Evolutionary conservation across 1,139 yeast genomes (phyloP).

Genomic region (Suhomyces taliae): DNA sequence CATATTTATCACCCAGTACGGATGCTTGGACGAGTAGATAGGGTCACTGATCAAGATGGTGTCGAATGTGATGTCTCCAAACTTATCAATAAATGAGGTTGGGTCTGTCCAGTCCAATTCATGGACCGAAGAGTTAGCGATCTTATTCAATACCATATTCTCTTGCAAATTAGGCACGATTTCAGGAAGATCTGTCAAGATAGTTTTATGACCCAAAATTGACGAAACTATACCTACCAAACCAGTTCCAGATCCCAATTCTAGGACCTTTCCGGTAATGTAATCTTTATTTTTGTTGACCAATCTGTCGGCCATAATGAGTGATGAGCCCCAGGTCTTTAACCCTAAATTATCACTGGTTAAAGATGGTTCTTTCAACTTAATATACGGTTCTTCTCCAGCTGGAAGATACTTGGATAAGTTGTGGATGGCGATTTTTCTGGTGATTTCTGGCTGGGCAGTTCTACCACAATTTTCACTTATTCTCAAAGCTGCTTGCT

Average conservation of each 20-base stretch:
- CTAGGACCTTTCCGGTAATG: slow-evolving; percentile 54
- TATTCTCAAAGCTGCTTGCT: slow-evolving; percentile 61
- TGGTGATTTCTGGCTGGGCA: slow-evolving; percentile 71
- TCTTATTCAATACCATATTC: slow-evolving; percentile 55
- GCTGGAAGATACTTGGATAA: slow-evolving; percentile 19
- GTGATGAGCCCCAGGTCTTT: slow-evolving; percentile 95
- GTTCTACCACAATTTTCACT: slow-evolving; percentile 86
- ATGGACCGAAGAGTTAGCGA: slow-evolving; percentile 36
- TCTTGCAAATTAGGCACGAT: slow-evolving; percentile 65
- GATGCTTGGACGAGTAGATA: slow-evolving; percentile 80
- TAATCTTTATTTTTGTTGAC: slow-evolving; percentile 23
- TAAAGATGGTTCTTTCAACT: slow-evolving; percentile 76
- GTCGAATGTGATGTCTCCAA: slow-evolving; percentile 38
- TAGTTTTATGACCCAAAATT: slow-evolving; percentile 48
- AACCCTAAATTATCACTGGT: slow-evolving; percentile 86
- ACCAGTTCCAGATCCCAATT: slow-evolving; percentile 94
- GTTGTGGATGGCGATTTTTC: slow-evolving; percentile 44
- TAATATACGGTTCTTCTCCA: slow-evolving; percentile 26
- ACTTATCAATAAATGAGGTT: slow-evolving; percentile 26
- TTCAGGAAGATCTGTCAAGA: slow-evolving; percentile 76
- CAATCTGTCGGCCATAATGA: slow-evolving; percentile 62
- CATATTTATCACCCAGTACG: slow-evolving; percentile 66
- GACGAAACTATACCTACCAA: slow-evolving; percentile 73
- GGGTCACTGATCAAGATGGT: slow-evolving; percentile 83
- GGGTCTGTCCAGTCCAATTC: slow-evolving; percentile 82